Evolutionary conservation across 116 monocot genomes (phyloP).

Genomic region (Cymodocea nodosa): DNA sequence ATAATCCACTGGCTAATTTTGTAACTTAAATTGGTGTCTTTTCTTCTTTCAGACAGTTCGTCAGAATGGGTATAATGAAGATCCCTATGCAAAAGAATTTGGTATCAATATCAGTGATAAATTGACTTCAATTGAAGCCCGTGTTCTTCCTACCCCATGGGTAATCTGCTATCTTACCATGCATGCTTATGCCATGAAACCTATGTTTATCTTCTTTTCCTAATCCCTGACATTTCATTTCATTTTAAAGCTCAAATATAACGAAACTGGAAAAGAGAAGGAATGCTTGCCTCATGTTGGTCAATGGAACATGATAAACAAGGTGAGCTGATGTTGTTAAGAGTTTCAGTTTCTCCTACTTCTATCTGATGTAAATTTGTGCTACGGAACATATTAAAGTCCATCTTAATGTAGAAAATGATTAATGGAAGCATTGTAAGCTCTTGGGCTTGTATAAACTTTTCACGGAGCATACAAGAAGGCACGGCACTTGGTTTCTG

Average conservation of each 20-base stretch:
- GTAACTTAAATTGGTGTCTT: background rate
- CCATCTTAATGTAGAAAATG: slow-evolving; percentile 59
- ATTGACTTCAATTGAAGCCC: slow-evolving; percentile 66
- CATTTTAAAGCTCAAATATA: slow-evolving; percentile 63
- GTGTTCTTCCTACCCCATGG: slow-evolving; percentile 60
- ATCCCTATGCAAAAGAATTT: slow-evolving; percentile 65
- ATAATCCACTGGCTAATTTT: background rate
- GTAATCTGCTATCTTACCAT: slow-evolving; percentile 13
- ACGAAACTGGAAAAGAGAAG: slow-evolving; percentile 78
- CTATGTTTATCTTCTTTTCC: background rate
- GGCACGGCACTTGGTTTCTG: slow-evolving; percentile 22
- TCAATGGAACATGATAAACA: slow-evolving; percentile 98
- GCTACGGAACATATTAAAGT: background rate
- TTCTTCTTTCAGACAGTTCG: slow-evolving; percentile 34
- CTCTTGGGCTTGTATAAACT: slow-evolving; percentile 85
- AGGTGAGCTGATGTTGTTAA: slow-evolving; percentile 32
- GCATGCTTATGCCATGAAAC: background rate
- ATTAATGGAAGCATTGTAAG: slow-evolving; percentile 68
- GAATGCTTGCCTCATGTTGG: slow-evolving; percentile 76
- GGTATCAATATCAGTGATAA: slow-evolving; percentile 53
- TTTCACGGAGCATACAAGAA: slow-evolving; percentile 50
- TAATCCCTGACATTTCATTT: background rate
- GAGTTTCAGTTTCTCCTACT: background rate
- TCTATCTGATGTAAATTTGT: background rate
- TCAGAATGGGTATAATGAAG: slow-evolving; percentile 56